Conservation (phyloP, 768 basidiomycete species). For the Hypsizygus marmoreus region DNA sequence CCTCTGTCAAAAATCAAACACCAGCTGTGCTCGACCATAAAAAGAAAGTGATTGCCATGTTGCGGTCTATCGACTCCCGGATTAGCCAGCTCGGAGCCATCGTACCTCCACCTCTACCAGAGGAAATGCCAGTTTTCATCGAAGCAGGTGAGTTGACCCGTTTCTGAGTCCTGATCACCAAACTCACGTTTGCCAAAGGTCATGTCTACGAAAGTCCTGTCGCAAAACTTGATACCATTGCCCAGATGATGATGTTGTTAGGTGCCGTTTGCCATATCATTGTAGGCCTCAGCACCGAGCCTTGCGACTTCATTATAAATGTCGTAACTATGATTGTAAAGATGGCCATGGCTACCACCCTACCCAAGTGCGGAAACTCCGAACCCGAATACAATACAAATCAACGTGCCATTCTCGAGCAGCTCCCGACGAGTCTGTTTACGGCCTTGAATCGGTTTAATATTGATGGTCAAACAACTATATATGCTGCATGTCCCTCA, state of each 20-base stretch:
- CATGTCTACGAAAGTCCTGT: background rate
- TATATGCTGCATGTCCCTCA: too few species aligned
- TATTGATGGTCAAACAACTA: too few species aligned
- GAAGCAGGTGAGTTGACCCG: background rate
- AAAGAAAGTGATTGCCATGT: background rate
- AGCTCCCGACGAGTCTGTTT: slow-evolving; percentile 16
- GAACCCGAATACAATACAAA: background rate
- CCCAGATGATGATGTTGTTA: background rate
- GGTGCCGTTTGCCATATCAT: too few species aligned
- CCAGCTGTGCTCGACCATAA: background rate
- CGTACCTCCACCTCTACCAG: too few species aligned
- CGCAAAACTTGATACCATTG: slow-evolving; percentile 1
- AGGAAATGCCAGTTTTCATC: too few species aligned
- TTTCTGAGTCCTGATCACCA: background rate
- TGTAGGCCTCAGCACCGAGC: too few species aligned
- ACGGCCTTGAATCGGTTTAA: too few species aligned
- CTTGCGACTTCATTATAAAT: too few species aligned
- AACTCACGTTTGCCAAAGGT: background rate
- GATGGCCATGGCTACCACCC: too few species aligned
- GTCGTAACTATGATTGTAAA: too few species aligned
- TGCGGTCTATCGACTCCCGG: background rate
- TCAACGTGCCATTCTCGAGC: slow-evolving; percentile 9
- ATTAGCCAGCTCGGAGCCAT: too few species aligned
- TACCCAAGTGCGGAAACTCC: background rate
- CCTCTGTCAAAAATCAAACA: background rate